These are phyloP conservation scores for Pichia deserticola DNA, from an alignment of 805 yeast genomes.

Conservation along the genomic window DNA sequence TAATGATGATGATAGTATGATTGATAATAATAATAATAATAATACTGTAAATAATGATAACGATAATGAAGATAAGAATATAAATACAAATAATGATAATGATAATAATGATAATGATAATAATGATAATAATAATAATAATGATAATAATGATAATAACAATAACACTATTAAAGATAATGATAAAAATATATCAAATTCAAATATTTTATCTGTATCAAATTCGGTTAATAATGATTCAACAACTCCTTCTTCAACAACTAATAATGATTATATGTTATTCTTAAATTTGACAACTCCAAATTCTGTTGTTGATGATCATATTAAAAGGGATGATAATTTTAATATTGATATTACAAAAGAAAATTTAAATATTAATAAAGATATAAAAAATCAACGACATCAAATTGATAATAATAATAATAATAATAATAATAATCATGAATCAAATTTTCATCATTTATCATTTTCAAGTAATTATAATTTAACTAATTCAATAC, in stretches of 20 bases:
- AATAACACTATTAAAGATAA: too few species aligned
- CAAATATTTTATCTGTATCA: too few species aligned
- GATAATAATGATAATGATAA: too few species aligned
- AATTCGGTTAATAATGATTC: background rate
- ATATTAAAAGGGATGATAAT: background rate
- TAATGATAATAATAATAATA: too few species aligned
- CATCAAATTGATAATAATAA: background rate
- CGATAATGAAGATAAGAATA: too few species aligned
- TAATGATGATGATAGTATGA: too few species aligned
- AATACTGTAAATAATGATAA: too few species aligned
- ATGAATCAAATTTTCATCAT: background rate
- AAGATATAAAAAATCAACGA: background rate
- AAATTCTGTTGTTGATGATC: background rate
- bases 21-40: too few species aligned
- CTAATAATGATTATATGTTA: slow-evolving; percentile 2
- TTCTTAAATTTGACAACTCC: slow-evolving; percentile 3
- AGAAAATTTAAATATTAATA: background rate
- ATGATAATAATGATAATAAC: too few species aligned
- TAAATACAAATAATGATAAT: too few species aligned
- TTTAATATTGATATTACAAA: too few species aligned
- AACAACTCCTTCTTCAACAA: background rate
- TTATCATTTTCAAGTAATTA: background rate
- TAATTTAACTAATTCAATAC: background rate
- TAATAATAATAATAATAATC: background rate
- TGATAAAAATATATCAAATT: too few species aligned